Base-by-base conservation (phyloP, 2,329 filamentous ascomycete species). In the Curvularia spicifera region DNA sequence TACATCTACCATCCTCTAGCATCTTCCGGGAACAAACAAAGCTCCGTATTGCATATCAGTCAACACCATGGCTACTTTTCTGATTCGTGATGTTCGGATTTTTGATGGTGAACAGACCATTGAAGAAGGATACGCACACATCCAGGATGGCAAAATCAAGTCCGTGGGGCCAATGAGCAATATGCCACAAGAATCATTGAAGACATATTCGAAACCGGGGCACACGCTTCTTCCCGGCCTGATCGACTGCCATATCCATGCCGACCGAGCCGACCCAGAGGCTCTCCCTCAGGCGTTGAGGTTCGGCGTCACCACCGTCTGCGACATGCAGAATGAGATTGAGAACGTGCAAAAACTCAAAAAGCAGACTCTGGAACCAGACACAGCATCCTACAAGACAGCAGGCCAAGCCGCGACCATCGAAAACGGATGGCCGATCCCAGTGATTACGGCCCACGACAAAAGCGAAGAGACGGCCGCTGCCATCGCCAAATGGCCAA, bases 231-330 rank as follows among this genome's bases (percentile, higher is more conserved):
- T 84, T 0, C 82, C 82, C 1, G 82, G 82, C 1, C 67, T 84
- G 5, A 83, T 84, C 29, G 82, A 84, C 61, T 77, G 74, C 42
- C 82, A 84, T 60, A 79, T 83, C 28, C 82, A 84, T 57, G 78
- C 77, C 39, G 71, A 80, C 60, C 74, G 72, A 51, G 80, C 73
- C 1, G 76, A 79, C 40, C 69, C 73, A 0, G 56, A 73, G 8
- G 78, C 78, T 0, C 65, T 82, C 0, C 75, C 75, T 1, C 81
- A 84, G 60, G 74, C 78, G 2, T 68, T 84, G 1, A 73, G 77
- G 1, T 84, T 84, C 52, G 82, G 82, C 2, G 78, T 84, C 10
- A 84, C 82, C 0, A 84, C 82, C 0, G 79, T 83, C 3, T 80
- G 78, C 52, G 82, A 84, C 37, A 81, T 84, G 80, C 79, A 82